Evolutionary conservation across 352 stramenopile genomes (phyloP).

Genomic region (Globisporangium recalcitrans): DNA sequence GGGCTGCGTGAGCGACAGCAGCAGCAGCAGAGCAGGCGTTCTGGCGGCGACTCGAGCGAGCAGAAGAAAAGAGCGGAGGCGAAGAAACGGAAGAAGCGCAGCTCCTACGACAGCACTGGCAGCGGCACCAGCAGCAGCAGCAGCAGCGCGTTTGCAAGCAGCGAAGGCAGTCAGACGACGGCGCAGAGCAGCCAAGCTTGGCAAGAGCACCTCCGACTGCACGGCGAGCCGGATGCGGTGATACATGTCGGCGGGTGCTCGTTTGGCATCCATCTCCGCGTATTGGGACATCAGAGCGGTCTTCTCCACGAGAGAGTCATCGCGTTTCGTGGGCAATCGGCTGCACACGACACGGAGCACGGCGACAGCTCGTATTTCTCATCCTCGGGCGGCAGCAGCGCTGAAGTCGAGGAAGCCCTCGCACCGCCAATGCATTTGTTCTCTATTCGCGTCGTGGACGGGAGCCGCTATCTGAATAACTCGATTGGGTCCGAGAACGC

Average conservation of each 20-base stretch:
- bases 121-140: conserved; percentile 1
- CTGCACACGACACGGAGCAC: conserved; percentile 3
- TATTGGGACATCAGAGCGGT: conserved; percentile 32
- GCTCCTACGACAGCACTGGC: conserved; percentile 8
- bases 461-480: background rate
- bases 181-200: too few species aligned
- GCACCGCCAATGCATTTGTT: conserved; percentile 1
- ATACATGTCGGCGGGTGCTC: conserved; percentile 49
- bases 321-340: conserved; percentile 9
- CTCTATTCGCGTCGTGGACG: conserved; percentile 1
- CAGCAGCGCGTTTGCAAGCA: background rate
- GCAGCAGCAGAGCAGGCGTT: background rate
- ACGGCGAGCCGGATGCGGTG: conserved; percentile 29
- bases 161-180: too few species aligned
- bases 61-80: background rate
- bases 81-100: conserved; percentile 4
- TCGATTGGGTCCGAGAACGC: conserved; percentile 9
- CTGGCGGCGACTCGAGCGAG: too few species aligned
- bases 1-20: background rate
- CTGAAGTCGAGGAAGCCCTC: background rate
- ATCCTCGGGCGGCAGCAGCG: background rate
- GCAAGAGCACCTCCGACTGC: background rate
- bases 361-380: background rate
- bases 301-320: conserved; percentile 40
- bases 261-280: conserved; percentile 33